These are phyloP conservation scores for Lasiosphaeria ovina DNA, from an alignment of 495 filamentous ascomycete species.

Conservation along the genomic window DNA sequence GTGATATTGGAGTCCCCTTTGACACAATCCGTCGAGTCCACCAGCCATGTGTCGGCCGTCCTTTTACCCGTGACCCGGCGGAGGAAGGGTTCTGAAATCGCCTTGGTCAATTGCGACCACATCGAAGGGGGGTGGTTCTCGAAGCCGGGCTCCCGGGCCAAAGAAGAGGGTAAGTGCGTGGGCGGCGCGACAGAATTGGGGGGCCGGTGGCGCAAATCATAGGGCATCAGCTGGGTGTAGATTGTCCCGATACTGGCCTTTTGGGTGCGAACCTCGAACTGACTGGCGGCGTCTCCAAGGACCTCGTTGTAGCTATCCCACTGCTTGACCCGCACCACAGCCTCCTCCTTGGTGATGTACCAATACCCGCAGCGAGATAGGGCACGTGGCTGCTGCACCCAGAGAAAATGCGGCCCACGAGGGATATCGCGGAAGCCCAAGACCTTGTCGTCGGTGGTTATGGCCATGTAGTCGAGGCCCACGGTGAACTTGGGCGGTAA, in stretches of 20 bases:
- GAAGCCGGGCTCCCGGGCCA: constrained; percentile 4
- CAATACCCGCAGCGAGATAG: constrained; percentile 58
- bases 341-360: constrained; percentile 44
- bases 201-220: constrained; percentile 23
- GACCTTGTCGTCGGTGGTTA: constrained; percentile 35
- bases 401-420: constrained; percentile 56
- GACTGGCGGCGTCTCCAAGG: constrained; percentile 38
- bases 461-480: constrained; percentile 45
- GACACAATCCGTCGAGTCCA: constrained; percentile 46
- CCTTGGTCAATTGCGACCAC: constrained; percentile 49
- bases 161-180: background rate
- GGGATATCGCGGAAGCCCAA: constrained; percentile 59
- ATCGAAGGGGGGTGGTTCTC: constrained; percentile 21
- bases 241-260: constrained; percentile 34
- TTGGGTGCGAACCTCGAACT: constrained; percentile 36
- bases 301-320: constrained; percentile 59
- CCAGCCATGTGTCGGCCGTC: constrained; percentile 45
- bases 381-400: constrained; percentile 45
- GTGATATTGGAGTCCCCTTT: constrained; percentile 34
- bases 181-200: background rate
- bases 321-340: constrained; percentile 52
- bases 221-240: constrained; percentile 39
- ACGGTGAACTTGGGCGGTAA: constrained; percentile 42
- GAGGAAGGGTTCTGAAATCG: constrained; percentile 48
- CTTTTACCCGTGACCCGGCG: constrained; percentile 46